Conservation (phyloP, 2,329 filamentous ascomycete species). For the Cercospora nicotianae region DNA sequence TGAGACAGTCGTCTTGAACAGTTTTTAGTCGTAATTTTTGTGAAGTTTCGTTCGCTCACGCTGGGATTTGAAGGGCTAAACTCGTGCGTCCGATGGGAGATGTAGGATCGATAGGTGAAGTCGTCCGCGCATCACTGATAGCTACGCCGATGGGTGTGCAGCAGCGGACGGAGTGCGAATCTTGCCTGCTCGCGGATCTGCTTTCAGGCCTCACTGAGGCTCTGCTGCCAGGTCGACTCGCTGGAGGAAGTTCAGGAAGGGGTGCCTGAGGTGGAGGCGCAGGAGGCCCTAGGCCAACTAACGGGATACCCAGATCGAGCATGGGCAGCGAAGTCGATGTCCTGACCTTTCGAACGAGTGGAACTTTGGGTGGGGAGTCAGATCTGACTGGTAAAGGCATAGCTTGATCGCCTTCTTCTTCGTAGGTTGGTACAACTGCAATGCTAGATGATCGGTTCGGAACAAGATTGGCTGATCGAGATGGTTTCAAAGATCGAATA, state of each 20-base stretch:
- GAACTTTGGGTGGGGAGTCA: slow-evolving; percentile 15
- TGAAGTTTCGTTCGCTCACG: neutral
- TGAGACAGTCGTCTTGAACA: slow-evolving; percentile 1
- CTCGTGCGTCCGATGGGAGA: neutral
- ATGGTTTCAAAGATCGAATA: slow-evolving; percentile 35
- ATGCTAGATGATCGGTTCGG: slow-evolving; percentile 6
- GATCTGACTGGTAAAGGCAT: slow-evolving; percentile 19
- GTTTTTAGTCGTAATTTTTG: neutral
- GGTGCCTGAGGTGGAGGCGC: slow-evolving; percentile 49
- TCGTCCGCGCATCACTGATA: slow-evolving; percentile 11
- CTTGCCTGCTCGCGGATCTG: slow-evolving; percentile 17
- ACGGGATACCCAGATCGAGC: slow-evolving; percentile 40
- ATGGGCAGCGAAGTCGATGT: slow-evolving; percentile 34
- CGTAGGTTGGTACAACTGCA: slow-evolving; percentile 15
- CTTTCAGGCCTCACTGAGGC: slow-evolving; percentile 3
- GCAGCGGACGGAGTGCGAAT: slow-evolving; percentile 8
- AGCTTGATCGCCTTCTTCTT: slow-evolving; percentile 23
- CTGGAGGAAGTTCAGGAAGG: slow-evolving; percentile 37
- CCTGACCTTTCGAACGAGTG: slow-evolving; percentile 31
- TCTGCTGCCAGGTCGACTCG: slow-evolving; percentile 17
- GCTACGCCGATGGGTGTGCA: slow-evolving; percentile 24
- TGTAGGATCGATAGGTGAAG: neutral
- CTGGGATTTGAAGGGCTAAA: slow-evolving; percentile 6
- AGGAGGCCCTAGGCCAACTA: slow-evolving; percentile 46
- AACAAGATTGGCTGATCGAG: slow-evolving; percentile 26